A percentile compares a stretch with the other conserved stretches of the same genome.
phyloP scores from a whole-genome alignment of 2,329 filamentous ascomycete genomes.

The Alternaria triticina region DNA sequence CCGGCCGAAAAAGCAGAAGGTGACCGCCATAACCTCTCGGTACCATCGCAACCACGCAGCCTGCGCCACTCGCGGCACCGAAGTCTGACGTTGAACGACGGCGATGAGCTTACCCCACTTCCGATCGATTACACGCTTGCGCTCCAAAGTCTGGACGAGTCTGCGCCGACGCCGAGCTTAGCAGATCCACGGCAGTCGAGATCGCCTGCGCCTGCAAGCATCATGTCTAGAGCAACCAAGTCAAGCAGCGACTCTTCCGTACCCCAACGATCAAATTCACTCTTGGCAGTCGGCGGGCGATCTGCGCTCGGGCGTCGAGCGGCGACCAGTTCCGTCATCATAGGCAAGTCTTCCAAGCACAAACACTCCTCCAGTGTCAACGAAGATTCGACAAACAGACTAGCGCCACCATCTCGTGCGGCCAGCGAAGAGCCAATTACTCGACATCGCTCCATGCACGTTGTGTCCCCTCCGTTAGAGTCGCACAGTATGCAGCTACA shows the following conservation, averaged over 20 bases:
- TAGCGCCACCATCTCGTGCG: slow-evolving; percentile 27
- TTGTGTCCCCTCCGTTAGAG: slow-evolving; percentile 23
- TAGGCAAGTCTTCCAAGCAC: slow-evolving; percentile 28
- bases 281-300: slow-evolving; percentile 37
- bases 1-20: not conserved
- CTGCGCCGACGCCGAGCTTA: slow-evolving; percentile 18
- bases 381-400: slow-evolving; percentile 22
- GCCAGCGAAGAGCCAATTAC: slow-evolving; percentile 39
- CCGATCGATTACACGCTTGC: slow-evolving; percentile 51
- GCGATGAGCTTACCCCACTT: slow-evolving; percentile 42
- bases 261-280: slow-evolving; percentile 35
- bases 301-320: slow-evolving; percentile 36
- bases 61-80: slow-evolving; percentile 36
- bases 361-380: slow-evolving; percentile 38
- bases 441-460: slow-evolving; percentile 38
- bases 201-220: slow-evolving; percentile 22
- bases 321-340: slow-evolving; percentile 29
- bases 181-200: slow-evolving; percentile 14
- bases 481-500: slow-evolving; percentile 39
- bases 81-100: slow-evolving; percentile 44
- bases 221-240: slow-evolving; percentile 26
- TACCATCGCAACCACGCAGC: slow-evolving; percentile 22
- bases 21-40: slow-evolving; percentile 11
- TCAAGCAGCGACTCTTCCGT: slow-evolving; percentile 23
- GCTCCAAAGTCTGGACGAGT: slow-evolving; percentile 40